Evolutionary conservation across 2,329 filamentous ascomycete species (phyloP), one percentile per base, ranked within the genome.

Genomic region (Claviceps arundinis): DNA sequence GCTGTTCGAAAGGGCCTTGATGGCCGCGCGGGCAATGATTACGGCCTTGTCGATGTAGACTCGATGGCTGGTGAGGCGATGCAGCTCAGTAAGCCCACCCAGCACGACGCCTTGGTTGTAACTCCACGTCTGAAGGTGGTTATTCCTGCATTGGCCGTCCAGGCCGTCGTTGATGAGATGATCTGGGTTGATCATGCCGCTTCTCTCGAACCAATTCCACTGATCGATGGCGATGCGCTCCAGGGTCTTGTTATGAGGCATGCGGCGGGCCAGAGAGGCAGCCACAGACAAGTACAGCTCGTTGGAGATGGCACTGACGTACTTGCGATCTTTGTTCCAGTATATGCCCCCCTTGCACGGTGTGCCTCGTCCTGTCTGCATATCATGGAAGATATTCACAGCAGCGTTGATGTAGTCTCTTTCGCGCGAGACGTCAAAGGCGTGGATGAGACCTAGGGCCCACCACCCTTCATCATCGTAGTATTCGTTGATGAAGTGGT

Each of bases 381-480:
- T 77, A 59, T 82, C 77, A 30, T 75, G 69, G 57, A 80, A 81
- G 52, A 82, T 73, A 37, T 68, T 62, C 51, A 71, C 69, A 8
- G 78, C 76, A 5, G 72, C 69, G 47, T 76, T 61, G 41, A 83
- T 73, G 56, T 79, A 83, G n/a, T 70, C 68, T 2, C 56, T 38
- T 45, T 81, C 67, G 3, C 68, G 64, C 0, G 78, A 78, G 16
- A 78, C 65, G 58, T 83, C 80, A 58, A 72, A 80, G 4, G 75
- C 68, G 24, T 74, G 71, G 50, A 82, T 75, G 70, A 78, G 74
- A 17, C 70, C 79, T 53, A 82, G 68, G 9, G 73, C 78, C 80
- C 80, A 83, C 80, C 80, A 82, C n/a, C 76, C 73, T 60, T 78
- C 75, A 58, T 82, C 80, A 56, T 83, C 80, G 56, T 78, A 80